Evolutionary conservation across 2,329 filamentous ascomycete species (phyloP), one percentile per base, ranked within the genome.

Genomic region (Colletotrichum australisinense): DNA sequence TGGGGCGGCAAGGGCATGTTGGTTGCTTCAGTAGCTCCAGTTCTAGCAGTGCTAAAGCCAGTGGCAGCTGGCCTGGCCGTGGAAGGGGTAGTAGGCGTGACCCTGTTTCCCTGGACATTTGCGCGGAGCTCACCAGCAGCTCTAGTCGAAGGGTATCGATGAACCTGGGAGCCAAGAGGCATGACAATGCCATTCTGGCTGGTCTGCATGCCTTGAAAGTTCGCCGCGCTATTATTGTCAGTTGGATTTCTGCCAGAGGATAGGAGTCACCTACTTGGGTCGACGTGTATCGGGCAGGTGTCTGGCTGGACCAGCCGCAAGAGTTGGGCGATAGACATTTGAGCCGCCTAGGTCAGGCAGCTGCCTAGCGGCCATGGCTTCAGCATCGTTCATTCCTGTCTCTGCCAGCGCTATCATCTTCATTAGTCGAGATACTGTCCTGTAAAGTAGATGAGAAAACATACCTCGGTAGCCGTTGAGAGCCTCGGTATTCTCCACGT

Each of bases 331-430:
- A 30, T 66, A 24, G n/a, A 32, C 24, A 32, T 52, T 60, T 16
- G 69, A 56, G 7, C 76, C 74, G 26, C 76, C 73, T 11, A 73
- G 72, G 42, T 77, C 78, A 55, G 79, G 76, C 49, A 80, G 66
- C 28, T 74, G 77, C 8, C 73, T 71, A 35, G 81, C 80, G 5
- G 67, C 74, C 5, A 72, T 72, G 6, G 79, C 78, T 56, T 83
- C 81, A 1, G 77, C 77, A 53, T 83, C 81, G 3, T 82, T 58
- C 24, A 83, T 80, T 1, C 57, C 67, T 0, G 77, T 78, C 2
- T 69, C 53, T 1, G 78, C 77, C 5, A 81, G 76, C 7, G 69
- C 77, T 78, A 30, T 5, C 4, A 53, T 4, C 8, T 28, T 62
- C 5, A 72, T 65, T n/a, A 59, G 35, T 26, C 24, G 9, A n/a